These are phyloP conservation scores for Fusarium graminum DNA, from an alignment of 2,329 filamentous ascomycete species.

Conservation along the genomic window DNA sequence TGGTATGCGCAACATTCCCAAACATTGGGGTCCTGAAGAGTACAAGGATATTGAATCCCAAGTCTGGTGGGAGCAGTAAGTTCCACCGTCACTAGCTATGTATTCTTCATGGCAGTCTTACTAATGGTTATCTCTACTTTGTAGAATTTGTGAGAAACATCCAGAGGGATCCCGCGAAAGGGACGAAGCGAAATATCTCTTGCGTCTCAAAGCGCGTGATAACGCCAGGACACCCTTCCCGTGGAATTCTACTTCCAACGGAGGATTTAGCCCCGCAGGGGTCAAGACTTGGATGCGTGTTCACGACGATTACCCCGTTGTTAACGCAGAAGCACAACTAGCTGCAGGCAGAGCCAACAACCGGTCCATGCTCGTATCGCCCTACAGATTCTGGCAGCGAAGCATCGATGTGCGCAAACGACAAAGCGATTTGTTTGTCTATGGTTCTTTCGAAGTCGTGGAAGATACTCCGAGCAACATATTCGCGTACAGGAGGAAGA, in stretches of 20 bases:
- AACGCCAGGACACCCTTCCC: constrained; percentile 75
- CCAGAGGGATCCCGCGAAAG: constrained; percentile 39
- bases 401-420: constrained; percentile 48
- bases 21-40: constrained; percentile 69
- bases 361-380: constrained; percentile 45
- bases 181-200: constrained; percentile 52
- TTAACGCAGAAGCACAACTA: constrained; percentile 71
- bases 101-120: rapidly evolving
- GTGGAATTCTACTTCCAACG: constrained; percentile 61
- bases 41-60: constrained; percentile 60
- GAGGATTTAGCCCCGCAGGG: constrained; percentile 54
- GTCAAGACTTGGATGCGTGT: constrained; percentile 55
- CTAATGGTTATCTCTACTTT: not conserved
- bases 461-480: constrained; percentile 42
- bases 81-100: not conserved
- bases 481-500: constrained; percentile 50
- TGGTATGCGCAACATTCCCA: constrained; percentile 71
- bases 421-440: constrained; percentile 51
- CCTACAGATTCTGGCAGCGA: constrained; percentile 52
- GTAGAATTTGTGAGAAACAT: not conserved
- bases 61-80: constrained; percentile 14
- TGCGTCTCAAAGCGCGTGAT: constrained; percentile 62
- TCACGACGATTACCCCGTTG: constrained; percentile 49
- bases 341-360: constrained; percentile 48
- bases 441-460: constrained; percentile 51